Evolutionary conservation across 1,139 yeast genomes (phyloP), one percentile per base, ranked within the genome.

Genomic region (Yamadazyma oceani): DNA sequence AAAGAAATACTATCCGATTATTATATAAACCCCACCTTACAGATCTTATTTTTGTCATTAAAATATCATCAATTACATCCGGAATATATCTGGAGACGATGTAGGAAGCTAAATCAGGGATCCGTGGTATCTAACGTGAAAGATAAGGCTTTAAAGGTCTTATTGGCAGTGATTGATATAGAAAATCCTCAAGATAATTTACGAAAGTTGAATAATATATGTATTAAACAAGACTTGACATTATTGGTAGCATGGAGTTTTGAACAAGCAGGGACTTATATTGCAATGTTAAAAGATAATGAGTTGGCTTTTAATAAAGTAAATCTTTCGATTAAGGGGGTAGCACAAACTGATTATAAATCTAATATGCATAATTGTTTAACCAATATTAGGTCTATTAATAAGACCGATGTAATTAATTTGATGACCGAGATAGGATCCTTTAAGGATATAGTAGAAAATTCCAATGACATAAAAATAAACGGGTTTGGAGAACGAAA

Each of bases 21-120:
- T 51, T 73, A 85, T 38, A 79, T 89, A 10, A 81, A 78, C 36
- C 73, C 81, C 1, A 73, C 75, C 3, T 69, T 88, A 31, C 83
- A 87, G 44, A 79, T 85, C 2, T 59, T 90, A 4, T 89, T 86
- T 48, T 67, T 90, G 15, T 80, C 94, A 5, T 60, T 90, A 37
- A 82, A 85, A 43, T 92, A 90, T 59, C 95, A 89, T 58, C 84
- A 85, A 50, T 65, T 90, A 31, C 90, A 85, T 45, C 96, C 96
- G 0, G 97, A 89, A 54, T 89, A 92, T 52, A 78, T 92, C 3
- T 79, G 80, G 67, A 76, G 78, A 41, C 74, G 94, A 38, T 69
- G 89, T 50, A 78, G 76, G 45, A 80, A 80, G 38, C 46, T 67
- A 27, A 64, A 66, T 39, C 62, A 64, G 31, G 71, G 70, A 2